phyloP scores from a whole-genome alignment of 2,329 filamentous ascomycete species.

The Xylaria sp. region DNA sequence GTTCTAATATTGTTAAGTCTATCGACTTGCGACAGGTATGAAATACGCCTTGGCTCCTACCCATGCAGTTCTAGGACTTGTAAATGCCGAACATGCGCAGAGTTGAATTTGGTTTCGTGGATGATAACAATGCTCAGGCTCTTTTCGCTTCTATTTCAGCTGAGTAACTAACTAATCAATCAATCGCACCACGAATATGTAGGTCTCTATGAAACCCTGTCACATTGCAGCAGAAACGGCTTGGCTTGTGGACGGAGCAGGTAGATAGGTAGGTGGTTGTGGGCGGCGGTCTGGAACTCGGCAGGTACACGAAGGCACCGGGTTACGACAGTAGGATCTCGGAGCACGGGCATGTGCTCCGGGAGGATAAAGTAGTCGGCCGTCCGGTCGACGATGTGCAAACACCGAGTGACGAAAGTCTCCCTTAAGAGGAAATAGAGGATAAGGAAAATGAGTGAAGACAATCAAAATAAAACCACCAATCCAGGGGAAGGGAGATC shows the following conservation, averaged over 20 bases:
- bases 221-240: neutral
- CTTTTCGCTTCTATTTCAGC: conserved; percentile 11
- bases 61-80: neutral
- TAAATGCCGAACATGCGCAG: neutral
- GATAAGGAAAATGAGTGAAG: neutral
- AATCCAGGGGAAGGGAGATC: neutral
- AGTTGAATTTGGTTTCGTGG: too few species aligned
- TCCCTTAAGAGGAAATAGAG: neutral
- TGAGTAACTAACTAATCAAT: neutral
- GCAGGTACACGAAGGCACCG: conserved; percentile 18
- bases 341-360: conserved; percentile 24
- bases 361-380: conserved; percentile 22
- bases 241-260: neutral
- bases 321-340: conserved; percentile 25
- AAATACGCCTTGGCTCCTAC: neutral
- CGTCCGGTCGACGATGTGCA: conserved; percentile 19
- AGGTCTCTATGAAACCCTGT: conserved; percentile 19
- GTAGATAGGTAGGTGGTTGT: neutral
- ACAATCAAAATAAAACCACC: neutral
- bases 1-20: neutral
- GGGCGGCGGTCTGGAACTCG: conserved; percentile 3
- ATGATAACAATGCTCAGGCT: conserved; percentile 2
- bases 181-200: neutral
- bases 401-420: conserved; percentile 8
- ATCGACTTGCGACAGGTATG: neutral